Evolutionary conservation across 805 yeast species (phyloP), one percentile per base, ranked within the genome.

Genomic region (Phaffomyces opuntiae): DNA sequence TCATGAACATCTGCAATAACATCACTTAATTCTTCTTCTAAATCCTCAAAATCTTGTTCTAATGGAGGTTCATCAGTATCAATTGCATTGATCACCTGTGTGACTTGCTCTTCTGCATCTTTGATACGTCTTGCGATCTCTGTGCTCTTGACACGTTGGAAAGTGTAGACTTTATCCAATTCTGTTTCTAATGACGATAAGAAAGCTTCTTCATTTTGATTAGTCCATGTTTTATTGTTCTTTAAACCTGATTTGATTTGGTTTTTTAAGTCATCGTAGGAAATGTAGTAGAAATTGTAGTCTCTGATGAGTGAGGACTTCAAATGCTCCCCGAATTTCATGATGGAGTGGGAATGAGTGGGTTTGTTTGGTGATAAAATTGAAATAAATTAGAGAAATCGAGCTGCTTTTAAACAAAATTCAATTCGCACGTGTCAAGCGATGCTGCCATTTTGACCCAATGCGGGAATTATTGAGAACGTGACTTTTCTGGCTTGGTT

Each of bases 1-100:
- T 93, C 99, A 61, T 93, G 97, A 39, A 93, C 96, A 67, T 90
- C 97, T 21, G 97, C 96, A 65, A 93, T 90, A 56, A 93, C 82
- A 56, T 90, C 96, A 46, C 83, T 75, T 48, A 85, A 66, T 54
- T 83, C 90, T 49, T 82, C 85, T 62, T 86, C 93, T 45, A 85
- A 67, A 46, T 78, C 82, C 53, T 81, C 83, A 54, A 82, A 86
- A 59, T 81, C 87, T 56, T 80, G 75, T 60, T 82, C 86, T 49
- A 70, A 62, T n/a, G 75, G 72, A 2, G 80, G 77, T 27, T 52
- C 62, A 9, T 67, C 75, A 2, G 73, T 55, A 40, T 75, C 75
- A 34, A 81, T 68, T 9, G 77, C 75, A 35, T 74, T 73, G 17
- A 84, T 83, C 12, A 83, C 84, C 45, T 74, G 78, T 51, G 76